A percentile compares a stretch with the other conserved stretches of the same genome.
These are phyloP conservation scores for Lipomyces orientalis DNA, from an alignment of 805 yeast species.

Conservation along the genomic window DNA sequence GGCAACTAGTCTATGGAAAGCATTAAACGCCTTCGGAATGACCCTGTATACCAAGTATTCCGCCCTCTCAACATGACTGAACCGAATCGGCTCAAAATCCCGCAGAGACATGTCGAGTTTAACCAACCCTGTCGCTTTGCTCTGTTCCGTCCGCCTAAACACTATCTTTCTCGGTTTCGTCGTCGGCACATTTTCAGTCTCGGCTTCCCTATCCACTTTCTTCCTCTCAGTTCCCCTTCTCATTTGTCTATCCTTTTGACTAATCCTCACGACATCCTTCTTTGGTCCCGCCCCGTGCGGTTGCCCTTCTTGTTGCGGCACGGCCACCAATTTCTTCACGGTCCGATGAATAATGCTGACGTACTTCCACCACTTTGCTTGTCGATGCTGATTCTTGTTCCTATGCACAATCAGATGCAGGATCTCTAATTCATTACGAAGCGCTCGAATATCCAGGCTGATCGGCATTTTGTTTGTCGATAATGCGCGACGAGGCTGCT, in stretches of 20 bases:
- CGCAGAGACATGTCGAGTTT: background rate
- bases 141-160: background rate
- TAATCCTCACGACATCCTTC: no score
- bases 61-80: slow-evolving; percentile 19
- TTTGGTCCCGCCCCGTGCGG: background rate
- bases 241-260: background rate
- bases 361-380: slow-evolving; percentile 77
- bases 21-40: slow-evolving; percentile 32
- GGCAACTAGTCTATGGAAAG: slow-evolving; percentile 27
- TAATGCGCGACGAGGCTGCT: background rate
- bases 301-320: background rate
- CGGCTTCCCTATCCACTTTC: background rate
- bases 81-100: background rate
- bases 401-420: slow-evolving; percentile 71
- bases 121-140: background rate
- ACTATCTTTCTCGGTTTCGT: background rate
- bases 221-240: background rate
- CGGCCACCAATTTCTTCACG: slow-evolving; percentile 11
- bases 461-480: background rate
- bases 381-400: slow-evolving; percentile 76
- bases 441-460: slow-evolving; percentile 13
- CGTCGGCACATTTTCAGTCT: background rate
- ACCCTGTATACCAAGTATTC: slow-evolving; percentile 19
- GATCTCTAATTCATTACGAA: slow-evolving; percentile 60
- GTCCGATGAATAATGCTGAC: slow-evolving; percentile 65